Base-by-base conservation (phyloP, 2,329 filamentous ascomycete genomes). In the Didymella exigua region DNA sequence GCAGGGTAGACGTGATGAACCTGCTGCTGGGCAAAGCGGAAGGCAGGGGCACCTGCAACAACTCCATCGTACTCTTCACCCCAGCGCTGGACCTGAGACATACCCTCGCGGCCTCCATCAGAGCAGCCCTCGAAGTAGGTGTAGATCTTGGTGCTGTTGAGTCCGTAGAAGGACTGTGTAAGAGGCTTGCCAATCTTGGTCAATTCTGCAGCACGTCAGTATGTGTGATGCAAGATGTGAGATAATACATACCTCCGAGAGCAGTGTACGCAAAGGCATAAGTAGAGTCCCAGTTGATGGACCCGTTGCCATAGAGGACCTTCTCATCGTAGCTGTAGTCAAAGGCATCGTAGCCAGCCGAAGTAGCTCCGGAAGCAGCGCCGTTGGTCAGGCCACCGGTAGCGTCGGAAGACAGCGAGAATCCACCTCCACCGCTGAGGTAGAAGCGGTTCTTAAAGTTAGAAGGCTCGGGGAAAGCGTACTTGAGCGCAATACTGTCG, bases 121-220 rank as follows among this genome's bases (percentile, higher is more conserved):
- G 81, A 83, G 67, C 82, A 84, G 3, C 81, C 82, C 58, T 82
- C 77, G 60, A 80, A 84, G 70, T 84, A 84, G 2, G 79, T 73
- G 65, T 79, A 81, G 11, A 75, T 19, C 49, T 64, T 67, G 11
- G 56, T 60, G 18, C 49, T 47, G 24, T 60, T 66, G 33, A 54
- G 34, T 24, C 56, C 54, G 54, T 71, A 83, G 47, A 81, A 76
- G 30, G 67, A 69, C 54, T 66, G 65, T 16, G 77, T 75, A 36
- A 83, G 49, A 2, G 70, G 67, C 59, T 82, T 82, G 21, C 79
- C 79, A 10, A 83, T 63, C 19, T 71, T 61, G 9, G 78, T 81
- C 75, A 84, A 77, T 66, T 85, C 83, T 40, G 9, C 14, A 40
- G 18, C 7, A 8, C 5, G 13, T 48, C 10, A 48, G 34, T 18